Base-by-base conservation (phyloP, 148 eudicot genomes). In the Silene uniflora region DNA sequence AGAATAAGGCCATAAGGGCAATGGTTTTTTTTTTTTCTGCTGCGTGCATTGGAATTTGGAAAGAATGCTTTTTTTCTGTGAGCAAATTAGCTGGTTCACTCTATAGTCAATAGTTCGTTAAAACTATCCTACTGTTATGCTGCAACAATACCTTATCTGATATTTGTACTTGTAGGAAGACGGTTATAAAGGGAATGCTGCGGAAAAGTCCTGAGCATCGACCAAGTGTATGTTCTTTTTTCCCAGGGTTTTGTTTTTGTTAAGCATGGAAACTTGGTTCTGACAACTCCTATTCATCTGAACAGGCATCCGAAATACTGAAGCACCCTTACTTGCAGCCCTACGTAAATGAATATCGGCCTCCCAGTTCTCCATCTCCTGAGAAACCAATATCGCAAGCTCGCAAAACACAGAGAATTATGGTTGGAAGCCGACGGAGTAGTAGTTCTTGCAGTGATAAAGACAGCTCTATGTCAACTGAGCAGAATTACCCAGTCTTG, bases 281-380 rank as follows among this genome's bases (percentile, higher is more conserved):
- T 47, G 29, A 72, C 13, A 39, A 44, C 19, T 75, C 27, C 59
- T 66, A 19, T 61, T 47, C 52, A 35, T 62, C 22, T 83, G 72
- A 39, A 62, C 89, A 96, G 99, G 98, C 98, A 73, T 87, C 98
- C 1, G 98, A 93, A 71, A 75, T 96, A 67, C 84, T 96, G 78
- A 96, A 96, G 89, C 93, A 89, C 80, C 91, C 98, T 61, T 96
- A 96, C 83, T 75, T 96, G 79, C 98, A 91, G 81, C 91, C 98
- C 65, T 92, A 96, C 72, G 86, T 96, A 77, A 89, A 89, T 39
- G 88, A 88, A 24, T 89, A 77, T 79, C 90, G 97, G 54, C 83
- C 85, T 49, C 72, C 86, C 21, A 49, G 69, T 75, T 46, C 85
- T 19, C 83, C 65, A 68, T 81, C 88, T 47, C 91, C 87, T 64